Conservation (phyloP, 495 filamentous ascomycete species). For the Wilcoxina mikolae region DNA sequence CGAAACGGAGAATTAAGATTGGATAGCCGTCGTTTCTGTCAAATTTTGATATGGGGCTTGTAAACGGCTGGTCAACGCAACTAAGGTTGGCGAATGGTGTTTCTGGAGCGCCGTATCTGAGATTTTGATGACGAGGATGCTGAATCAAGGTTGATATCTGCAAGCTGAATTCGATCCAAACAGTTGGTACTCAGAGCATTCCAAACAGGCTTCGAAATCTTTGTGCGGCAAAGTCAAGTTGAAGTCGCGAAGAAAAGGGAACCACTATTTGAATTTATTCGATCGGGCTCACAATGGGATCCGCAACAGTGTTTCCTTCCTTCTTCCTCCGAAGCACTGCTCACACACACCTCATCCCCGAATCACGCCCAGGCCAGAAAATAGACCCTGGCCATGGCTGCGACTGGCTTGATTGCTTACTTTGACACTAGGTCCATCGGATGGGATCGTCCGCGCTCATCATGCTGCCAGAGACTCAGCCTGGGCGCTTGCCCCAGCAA, state of each 20-base stretch:
- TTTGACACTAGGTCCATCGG: too few relatives aligned
- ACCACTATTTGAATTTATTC: conserved; percentile 25
- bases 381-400: too few relatives aligned
- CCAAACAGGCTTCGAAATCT: too few relatives aligned
- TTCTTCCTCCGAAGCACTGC: conserved; percentile 3
- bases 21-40: conserved; percentile 9
- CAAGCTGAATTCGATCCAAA: conserved; percentile 7
- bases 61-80: too few relatives aligned
- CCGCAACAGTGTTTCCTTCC: conserved; percentile 19
- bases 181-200: too few relatives aligned
- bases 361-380: conserved; percentile 6
- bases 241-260: conserved; percentile 16
- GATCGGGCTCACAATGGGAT: conserved; percentile 17
- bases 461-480: conserved; percentile 24
- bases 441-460: too few relatives aligned
- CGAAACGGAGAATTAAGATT: conserved; percentile 7
- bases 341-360: conserved; percentile 13
- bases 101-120: too few relatives aligned
- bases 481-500: conserved; percentile 25
- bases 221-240: conserved; percentile 12
- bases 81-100: too few relatives aligned
- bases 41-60: conserved; percentile 3
- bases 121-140: too few relatives aligned
- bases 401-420: too few relatives aligned
- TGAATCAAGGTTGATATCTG: too few relatives aligned